Evolutionary conservation across 169 alveolate species (phyloP).

Genomic region (Amoebophrya sp.): DNA sequence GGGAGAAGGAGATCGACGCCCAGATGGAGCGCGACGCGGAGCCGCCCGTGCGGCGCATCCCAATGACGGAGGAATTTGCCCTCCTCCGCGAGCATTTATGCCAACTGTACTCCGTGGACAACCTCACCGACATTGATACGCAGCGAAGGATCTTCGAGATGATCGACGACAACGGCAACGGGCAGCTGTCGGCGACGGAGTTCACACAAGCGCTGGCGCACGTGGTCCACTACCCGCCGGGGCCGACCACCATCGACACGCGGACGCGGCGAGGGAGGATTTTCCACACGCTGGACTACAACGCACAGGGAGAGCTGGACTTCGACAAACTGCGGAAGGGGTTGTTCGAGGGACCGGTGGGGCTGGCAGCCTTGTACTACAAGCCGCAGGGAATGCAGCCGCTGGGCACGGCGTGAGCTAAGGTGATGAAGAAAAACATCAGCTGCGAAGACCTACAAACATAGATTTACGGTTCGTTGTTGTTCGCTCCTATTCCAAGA

Average conservation of each 20-base stretch:
- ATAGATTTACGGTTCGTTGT: too few species aligned
- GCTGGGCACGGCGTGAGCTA: too few species aligned
- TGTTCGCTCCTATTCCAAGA: too few species aligned
- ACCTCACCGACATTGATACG: background rate
- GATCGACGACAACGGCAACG: slow-evolving; percentile 6
- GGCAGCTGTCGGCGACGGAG: background rate
- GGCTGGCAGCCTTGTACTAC: background rate
- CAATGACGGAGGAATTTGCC: background rate
- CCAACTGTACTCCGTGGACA: background rate
- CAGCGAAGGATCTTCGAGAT: background rate
- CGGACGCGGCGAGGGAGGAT: background rate
- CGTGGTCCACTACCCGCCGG: background rate
- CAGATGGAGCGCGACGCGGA: background rate
- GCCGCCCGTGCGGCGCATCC: background rate
- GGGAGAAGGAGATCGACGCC: background rate
- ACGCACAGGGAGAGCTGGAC: background rate
- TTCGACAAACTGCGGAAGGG: background rate
- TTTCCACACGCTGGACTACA: background rate
- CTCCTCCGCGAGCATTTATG: background rate
- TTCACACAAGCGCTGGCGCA: background rate
- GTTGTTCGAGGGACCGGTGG: background rate
- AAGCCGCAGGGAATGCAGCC: too few species aligned
- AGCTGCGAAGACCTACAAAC: too few species aligned
- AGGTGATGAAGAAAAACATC: too few species aligned
- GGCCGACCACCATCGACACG: background rate